Conservation (phyloP, 2,329 filamentous ascomycete species). For the Diaporthe humulicola region DNA sequence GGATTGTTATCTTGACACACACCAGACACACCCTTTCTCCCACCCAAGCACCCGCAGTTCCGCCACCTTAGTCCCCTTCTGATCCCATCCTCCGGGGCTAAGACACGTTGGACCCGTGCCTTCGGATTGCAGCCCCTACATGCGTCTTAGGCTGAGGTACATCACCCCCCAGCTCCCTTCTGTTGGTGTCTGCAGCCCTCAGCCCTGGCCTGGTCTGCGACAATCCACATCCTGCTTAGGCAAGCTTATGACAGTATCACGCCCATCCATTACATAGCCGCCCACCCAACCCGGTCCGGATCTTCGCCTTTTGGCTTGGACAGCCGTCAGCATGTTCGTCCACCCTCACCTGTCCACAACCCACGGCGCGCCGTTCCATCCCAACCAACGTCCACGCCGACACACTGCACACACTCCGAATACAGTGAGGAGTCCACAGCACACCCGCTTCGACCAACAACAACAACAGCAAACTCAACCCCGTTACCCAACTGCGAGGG, state of each 20-base stretch:
- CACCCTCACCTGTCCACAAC: conserved; percentile 30
- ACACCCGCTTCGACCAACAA: neutral
- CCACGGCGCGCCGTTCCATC: conserved; percentile 13
- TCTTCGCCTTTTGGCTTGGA: neutral
- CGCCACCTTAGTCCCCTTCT: conserved; percentile 5
- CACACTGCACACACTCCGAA: neutral
- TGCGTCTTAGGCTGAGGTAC: conserved; percentile 32
- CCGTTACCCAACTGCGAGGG: conserved; percentile 16
- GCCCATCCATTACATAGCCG: conserved; percentile 39
- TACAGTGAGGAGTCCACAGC: neutral
- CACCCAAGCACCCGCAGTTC: conserved; percentile 3
- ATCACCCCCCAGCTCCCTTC: neutral
- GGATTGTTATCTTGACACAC: conserved; percentile 20
- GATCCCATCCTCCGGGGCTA: conserved; percentile 25
- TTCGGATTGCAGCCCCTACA: conserved; percentile 10
- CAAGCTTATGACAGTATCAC: conserved; percentile 40
- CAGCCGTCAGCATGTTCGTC: conserved; percentile 31
- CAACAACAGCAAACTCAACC: neutral
- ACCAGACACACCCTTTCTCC: neutral
- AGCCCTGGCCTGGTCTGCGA: conserved; percentile 26
- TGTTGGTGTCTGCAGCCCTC: conserved; percentile 14
- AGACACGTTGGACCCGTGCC: conserved; percentile 27
- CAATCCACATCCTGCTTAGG: conserved; percentile 19
- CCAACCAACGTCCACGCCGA: conserved; percentile 2
- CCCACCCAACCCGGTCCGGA: conserved; percentile 4